Base-by-base conservation (phyloP, 352 stramenopile genomes). In the Phytophthora tentaculata region DNA sequence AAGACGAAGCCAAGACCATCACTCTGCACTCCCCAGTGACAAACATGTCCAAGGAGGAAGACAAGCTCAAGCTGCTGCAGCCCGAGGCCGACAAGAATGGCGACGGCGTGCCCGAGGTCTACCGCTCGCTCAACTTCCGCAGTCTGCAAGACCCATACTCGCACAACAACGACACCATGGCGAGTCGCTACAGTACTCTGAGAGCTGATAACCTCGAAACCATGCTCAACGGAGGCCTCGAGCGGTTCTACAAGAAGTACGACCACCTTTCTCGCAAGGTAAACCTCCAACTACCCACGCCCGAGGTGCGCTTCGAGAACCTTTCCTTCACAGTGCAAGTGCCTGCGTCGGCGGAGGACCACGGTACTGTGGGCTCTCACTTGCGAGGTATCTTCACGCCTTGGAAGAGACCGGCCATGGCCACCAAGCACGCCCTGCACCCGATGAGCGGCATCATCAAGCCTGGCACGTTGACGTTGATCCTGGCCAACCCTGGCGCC, bases 401-500 rank as follows among this genome's bases (percentile, higher is more conserved):
- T 2, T 92, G 82, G 81, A 48, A 84, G 20, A 72, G 74, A n/a
- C 49, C 69, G 14, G 63, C 68, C 6, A 79, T 79, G 58, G 72
- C 50, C n/a, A 76, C 77, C 41, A 76, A 86, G 24, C 61, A 83
- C 22, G 79, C 90, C 32, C 64, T 91, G 55, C 78, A 89, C 49
- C 81, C 80, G 16, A 90, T 91, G 76, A 88, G 20, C 66, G 96
- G 98, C 48, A 98, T 99, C 67, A 87, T 91, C 54, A 76, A 79
- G 7, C 76, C 76, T 0, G 76, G 73, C 7, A 74, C 73, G 16
- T 77, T 84, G 76, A 84, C 76, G 48, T 51, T 94, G 23, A 84
- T 93, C 35, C 63, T 93, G 19, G 85, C 81, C 14, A 91, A 91
- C 72, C 83, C 85, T n/a, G 83, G 83, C 5, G 83, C 85, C 5